A percentile compares a stretch with the other conserved stretches of the same genome.
These are phyloP conservation scores for Carex sylvatica DNA, from an alignment of 202 grass and related monocot genomes.

Conservation along the genomic window DNA sequence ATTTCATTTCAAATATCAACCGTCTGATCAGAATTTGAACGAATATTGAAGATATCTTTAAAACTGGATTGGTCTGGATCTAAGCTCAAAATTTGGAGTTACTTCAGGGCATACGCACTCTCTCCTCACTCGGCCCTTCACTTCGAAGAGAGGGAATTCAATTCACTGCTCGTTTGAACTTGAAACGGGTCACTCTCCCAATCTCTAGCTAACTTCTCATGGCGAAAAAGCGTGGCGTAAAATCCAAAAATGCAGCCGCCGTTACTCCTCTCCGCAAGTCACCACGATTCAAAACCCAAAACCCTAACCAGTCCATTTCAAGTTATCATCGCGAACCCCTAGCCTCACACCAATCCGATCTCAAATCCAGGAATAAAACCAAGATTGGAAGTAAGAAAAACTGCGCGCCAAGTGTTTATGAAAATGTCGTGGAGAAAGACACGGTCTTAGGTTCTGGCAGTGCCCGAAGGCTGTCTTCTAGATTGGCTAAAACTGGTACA, in stretches of 20 bases:
- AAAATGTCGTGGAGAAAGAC: conserved; percentile 28
- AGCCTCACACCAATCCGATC: not conserved
- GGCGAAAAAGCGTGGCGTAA: not conserved
- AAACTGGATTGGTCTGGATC: too few relatives aligned
- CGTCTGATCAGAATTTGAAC: too few relatives aligned
- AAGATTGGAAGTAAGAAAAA: not conserved
- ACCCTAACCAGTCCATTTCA: not conserved
- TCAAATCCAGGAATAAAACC: conserved; percentile 26
- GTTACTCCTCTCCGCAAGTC: conserved; percentile 30
- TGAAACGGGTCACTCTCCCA: not conserved
- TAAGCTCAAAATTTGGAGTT: too few relatives aligned
- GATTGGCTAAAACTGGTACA: conserved; percentile 4
- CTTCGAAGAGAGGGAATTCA: not conserved
- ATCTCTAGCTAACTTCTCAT: not conserved
- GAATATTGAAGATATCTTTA: too few relatives aligned
- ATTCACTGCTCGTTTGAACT: conserved; percentile 13
- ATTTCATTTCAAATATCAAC: too few relatives aligned
- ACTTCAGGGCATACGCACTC: not conserved
- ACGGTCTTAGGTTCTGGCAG: conserved; percentile 11
- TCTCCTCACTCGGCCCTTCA: not conserved
- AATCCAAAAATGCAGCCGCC: not conserved
- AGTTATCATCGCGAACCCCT: not conserved
- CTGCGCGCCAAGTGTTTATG: conserved; percentile 2
- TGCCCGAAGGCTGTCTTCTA: conserved; percentile 22
- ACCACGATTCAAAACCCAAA: conserved; percentile 21